A percentile compares a stretch with the other conserved stretches of the same genome.
phyloP scores from a whole-genome alignment of 176 grass and related monocot species.

The Oryza brachyantha region DNA sequence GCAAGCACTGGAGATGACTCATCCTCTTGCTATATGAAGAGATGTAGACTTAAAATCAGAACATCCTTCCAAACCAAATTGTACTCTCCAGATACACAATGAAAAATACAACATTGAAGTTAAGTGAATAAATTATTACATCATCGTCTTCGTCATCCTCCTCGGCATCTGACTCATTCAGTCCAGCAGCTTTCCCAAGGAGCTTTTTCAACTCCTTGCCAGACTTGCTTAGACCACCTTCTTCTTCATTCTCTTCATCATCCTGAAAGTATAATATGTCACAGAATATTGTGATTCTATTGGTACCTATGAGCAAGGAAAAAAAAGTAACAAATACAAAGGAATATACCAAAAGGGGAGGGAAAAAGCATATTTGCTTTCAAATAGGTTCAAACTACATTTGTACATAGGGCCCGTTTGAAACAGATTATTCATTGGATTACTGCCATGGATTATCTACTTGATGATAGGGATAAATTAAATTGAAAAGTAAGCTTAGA shows the following conservation, averaged over 20 bases:
- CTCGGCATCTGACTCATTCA: constrained; percentile 83
- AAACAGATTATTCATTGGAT: too few relatives aligned
- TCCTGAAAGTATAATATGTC: constrained; percentile 41
- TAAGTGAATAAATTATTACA: constrained; percentile 39
- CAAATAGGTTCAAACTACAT: background rate
- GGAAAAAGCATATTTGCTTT: background rate
- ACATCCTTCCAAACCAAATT: background rate
- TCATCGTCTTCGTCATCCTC: constrained; percentile 93
- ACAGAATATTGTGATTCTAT: background rate
- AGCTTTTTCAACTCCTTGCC: constrained; percentile 97
- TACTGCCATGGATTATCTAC: too few relatives aligned
- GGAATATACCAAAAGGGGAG: background rate
- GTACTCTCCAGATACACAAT: background rate
- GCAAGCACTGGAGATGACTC: constrained; percentile 83
- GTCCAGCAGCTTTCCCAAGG: constrained; percentile 78
- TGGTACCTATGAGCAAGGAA: background rate
- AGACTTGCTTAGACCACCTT: constrained; percentile 94
- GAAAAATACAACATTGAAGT: constrained; percentile 12
- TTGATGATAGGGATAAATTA: too few relatives aligned
- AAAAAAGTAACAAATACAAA: background rate
- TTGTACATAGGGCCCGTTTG: background rate
- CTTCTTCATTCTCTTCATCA: constrained; percentile 95
- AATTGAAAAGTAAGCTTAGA: too few relatives aligned
- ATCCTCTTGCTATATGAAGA: constrained; percentile 57
- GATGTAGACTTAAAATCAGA: background rate